phyloP scores from a whole-genome alignment of 495 filamentous ascomycete species.

The Penicillium longicatenatum region DNA sequence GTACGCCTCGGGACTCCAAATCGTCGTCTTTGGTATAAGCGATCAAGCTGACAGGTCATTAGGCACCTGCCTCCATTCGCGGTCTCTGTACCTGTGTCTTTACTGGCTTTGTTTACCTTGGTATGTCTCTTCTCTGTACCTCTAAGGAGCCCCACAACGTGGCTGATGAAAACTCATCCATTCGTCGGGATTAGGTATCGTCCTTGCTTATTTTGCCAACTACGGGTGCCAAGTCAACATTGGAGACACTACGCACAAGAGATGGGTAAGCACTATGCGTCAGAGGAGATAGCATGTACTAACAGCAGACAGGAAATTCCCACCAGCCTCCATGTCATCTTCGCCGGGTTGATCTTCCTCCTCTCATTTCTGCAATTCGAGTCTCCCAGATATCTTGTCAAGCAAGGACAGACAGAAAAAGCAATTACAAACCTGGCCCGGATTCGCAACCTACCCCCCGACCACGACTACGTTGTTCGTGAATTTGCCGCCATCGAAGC shows the following conservation, averaged over 20 bases:
- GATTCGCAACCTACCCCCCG: slow-evolving; percentile 42
- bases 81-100: slow-evolving; percentile 72
- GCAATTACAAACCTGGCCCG: slow-evolving; percentile 47
- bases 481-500: slow-evolving; percentile 66
- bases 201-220: slow-evolving; percentile 54
- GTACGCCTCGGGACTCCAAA: slow-evolving; percentile 19
- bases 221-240: slow-evolving; percentile 60
- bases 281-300: neutral
- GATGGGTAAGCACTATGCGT: slow-evolving; percentile 50
- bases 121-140: slow-evolving; percentile 8
- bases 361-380: slow-evolving; percentile 67
- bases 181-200: slow-evolving; percentile 30
- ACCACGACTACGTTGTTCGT: slow-evolving; percentile 49
- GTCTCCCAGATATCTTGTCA: slow-evolving; percentile 64
- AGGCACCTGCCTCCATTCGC: slow-evolving; percentile 60
- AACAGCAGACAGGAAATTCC: slow-evolving; percentile 53
- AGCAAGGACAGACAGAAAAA: slow-evolving; percentile 54
- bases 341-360: slow-evolving; percentile 65
- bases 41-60: neutral
- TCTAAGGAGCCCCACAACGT: neutral
- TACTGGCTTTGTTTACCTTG: slow-evolving; percentile 54
- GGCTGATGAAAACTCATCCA: neutral
- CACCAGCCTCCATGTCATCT: slow-evolving; percentile 71
- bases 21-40: neutral
- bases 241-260: slow-evolving; percentile 54